Conservation (phyloP, 306 rosid species). For the Boehmeria nivea region DNA sequence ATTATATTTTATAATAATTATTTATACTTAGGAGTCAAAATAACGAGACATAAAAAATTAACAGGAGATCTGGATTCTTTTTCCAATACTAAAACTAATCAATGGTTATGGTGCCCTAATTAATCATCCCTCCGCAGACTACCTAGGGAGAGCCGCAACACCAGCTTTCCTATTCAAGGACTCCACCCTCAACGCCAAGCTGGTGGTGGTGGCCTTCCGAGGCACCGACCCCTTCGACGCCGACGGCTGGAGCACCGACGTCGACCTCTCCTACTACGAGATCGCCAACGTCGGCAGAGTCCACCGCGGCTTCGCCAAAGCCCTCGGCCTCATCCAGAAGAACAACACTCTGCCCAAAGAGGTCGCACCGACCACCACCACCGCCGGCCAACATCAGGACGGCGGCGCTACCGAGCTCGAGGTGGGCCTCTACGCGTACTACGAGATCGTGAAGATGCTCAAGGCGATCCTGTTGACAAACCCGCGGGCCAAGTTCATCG, state of each 20-base stretch:
- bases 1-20: too few species aligned
- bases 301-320: conserved; percentile 11
- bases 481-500: conserved; percentile 2
- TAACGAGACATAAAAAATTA: too few species aligned
- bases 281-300: conserved; percentile 7
- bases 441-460: conserved; percentile 1
- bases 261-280: conserved; percentile 7
- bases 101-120: background rate
- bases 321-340: background rate
- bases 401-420: background rate
- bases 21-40: too few species aligned
- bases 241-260: conserved; percentile 9
- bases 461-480: background rate
- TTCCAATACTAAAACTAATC: too few species aligned
- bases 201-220: conserved; percentile 2
- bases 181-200: background rate
- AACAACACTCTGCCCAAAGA: conserved; percentile 1
- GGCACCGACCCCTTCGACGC: background rate
- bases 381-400: background rate
- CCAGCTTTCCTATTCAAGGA: conserved; percentile 7
- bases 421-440: conserved; percentile 1
- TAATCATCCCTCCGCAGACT: background rate
- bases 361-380: too few species aligned
- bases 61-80: too few species aligned
- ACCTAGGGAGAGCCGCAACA: background rate